phyloP scores from a whole-genome alignment of 257 asterid species.

The Gynochthodes officinalis region DNA sequence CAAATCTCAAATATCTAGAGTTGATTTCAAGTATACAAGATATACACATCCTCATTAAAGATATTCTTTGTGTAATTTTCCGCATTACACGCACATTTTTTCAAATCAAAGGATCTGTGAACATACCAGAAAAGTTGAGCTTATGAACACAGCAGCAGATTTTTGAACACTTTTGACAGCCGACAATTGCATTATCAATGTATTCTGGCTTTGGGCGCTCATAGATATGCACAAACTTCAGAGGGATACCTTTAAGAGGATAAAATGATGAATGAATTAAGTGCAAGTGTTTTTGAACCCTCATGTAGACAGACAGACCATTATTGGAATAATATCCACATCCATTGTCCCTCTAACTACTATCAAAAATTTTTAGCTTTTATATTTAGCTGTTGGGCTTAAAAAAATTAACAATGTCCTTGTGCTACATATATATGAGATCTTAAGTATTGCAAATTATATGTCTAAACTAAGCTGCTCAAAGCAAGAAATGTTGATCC shows the following conservation, averaged over 20 bases:
- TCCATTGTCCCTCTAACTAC: background rate
- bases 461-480: too few relatives aligned
- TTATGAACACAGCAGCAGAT: conserved; percentile 4
- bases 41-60: too few relatives aligned
- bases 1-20: background rate
- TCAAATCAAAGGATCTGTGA: background rate
- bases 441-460: too few relatives aligned
- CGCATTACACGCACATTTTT: background rate
- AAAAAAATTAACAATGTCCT: too few relatives aligned
- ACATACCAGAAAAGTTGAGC: conserved; percentile 20
- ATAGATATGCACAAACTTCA: conserved; percentile 15
- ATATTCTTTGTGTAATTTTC: background rate
- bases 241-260: conserved; percentile 30
- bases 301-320: too few relatives aligned
- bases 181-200: conserved; percentile 16
- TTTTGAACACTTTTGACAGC: conserved; percentile 4
- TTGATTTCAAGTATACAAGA: background rate
- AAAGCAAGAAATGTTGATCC: too few relatives aligned
- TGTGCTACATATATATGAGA: too few relatives aligned
- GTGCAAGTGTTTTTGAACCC: too few relatives aligned
- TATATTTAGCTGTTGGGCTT: too few relatives aligned
- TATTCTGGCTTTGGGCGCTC: conserved; percentile 13
- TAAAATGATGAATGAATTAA: background rate
- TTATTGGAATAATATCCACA: background rate
- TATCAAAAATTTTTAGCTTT: too few relatives aligned